These are phyloP conservation scores for Colletotrichum nymphaeae DNA, from an alignment of 2,329 filamentous ascomycete species.

Conservation along the genomic window DNA sequence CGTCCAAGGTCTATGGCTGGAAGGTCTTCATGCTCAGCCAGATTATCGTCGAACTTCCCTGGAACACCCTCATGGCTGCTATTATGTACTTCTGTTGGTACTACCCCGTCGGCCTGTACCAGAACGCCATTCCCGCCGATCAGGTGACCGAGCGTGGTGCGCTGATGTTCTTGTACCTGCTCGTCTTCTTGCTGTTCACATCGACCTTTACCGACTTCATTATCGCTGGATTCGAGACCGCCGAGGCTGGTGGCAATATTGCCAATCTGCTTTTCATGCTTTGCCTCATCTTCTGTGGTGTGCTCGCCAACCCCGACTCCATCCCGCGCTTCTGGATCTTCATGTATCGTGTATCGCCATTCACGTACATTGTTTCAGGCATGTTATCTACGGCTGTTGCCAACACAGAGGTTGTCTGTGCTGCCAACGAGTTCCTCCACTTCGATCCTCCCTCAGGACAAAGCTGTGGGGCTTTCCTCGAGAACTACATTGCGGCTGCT, in stretches of 20 bases:
- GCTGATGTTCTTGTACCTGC: constrained; percentile 82
- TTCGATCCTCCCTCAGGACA: constrained; percentile 70
- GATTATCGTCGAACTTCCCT: constrained; percentile 87
- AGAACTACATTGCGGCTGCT: constrained; percentile 55
- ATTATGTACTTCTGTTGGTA: constrained; percentile 87
- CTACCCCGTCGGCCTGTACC: constrained; percentile 83
- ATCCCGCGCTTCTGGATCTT: constrained; percentile 85
- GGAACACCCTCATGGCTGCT: constrained; percentile 81
- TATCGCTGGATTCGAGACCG: constrained; percentile 79
- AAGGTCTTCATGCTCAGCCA: constrained; percentile 86
- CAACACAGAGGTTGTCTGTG: constrained; percentile 73
- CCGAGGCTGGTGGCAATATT: constrained; percentile 81
- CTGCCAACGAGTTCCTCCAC: constrained; percentile 74
- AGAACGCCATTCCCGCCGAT: constrained; percentile 72
- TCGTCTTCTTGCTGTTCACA: constrained; percentile 82
- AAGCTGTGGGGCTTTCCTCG: constrained; percentile 72
- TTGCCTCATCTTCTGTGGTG: constrained; percentile 80
- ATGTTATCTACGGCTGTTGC: constrained; percentile 79
- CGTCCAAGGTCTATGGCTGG: constrained; percentile 88
- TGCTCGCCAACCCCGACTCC: constrained; percentile 71
- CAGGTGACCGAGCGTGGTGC: constrained; percentile 76
- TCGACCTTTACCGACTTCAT: constrained; percentile 84
- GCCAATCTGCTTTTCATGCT: constrained; percentile 81
- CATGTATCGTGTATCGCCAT: constrained; percentile 85
- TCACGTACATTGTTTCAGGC: constrained; percentile 83